Conservation (phyloP, 495 filamentous ascomycete genomes). For the Daldinia concentrica region DNA sequence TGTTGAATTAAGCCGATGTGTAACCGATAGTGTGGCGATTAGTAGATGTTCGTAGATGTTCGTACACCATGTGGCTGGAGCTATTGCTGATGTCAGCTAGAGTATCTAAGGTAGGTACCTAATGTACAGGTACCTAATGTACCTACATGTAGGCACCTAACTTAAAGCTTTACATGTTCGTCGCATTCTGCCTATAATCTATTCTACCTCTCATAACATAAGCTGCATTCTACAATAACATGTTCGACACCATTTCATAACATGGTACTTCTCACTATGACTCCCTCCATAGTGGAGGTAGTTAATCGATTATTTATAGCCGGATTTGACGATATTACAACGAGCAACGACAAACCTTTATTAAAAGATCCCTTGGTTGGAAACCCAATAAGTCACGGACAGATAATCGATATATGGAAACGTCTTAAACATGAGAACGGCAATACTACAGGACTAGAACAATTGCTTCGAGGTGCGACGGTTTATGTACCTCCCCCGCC, state of each 20-base stretch:
- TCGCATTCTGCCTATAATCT: background rate
- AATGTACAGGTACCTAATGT: too few species aligned
- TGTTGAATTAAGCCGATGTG: too few species aligned
- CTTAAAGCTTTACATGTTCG: conserved; percentile 6
- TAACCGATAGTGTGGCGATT: background rate
- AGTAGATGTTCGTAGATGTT: background rate
- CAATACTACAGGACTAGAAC: conserved; percentile 61
- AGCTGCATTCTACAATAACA: background rate
- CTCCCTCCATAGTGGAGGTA: conserved; percentile 71
- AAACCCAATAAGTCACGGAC: conserved; percentile 80
- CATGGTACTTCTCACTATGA: conserved; percentile 86
- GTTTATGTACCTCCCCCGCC: conserved; percentile 81
- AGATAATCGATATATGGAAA: conserved; percentile 75
- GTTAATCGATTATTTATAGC: conserved; percentile 54
- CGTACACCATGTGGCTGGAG: background rate
- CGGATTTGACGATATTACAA: conserved; percentile 13
- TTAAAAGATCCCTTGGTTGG: conserved; percentile 62
- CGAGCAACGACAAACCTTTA: conserved; percentile 48
- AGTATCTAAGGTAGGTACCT: too few species aligned
- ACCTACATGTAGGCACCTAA: too few species aligned
- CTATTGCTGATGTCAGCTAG: background rate
- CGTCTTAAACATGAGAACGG: conserved; percentile 53
- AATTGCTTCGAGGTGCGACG: conserved; percentile 73
- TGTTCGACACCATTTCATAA: conserved; percentile 21
- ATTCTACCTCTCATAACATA: too few species aligned